Evolutionary conservation across 2,329 filamentous ascomycete species (phyloP).

Genomic region (Amauroascus niger): DNA sequence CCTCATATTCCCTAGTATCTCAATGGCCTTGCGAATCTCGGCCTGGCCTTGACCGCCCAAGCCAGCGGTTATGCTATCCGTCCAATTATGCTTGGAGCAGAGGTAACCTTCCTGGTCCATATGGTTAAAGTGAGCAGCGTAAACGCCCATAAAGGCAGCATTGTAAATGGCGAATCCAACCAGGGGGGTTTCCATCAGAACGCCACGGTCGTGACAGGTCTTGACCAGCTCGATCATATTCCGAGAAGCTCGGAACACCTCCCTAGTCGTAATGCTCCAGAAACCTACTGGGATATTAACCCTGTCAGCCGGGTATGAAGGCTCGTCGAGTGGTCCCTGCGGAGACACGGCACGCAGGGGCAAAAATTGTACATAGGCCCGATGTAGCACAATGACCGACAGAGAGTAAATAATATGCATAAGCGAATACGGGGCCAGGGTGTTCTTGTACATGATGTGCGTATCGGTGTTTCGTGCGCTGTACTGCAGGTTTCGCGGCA

Average conservation of each 20-base stretch:
- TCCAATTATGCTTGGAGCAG: constrained; percentile 25
- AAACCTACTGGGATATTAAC: constrained; percentile 39
- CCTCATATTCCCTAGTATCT: constrained; percentile 35
- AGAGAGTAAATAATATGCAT: constrained; percentile 48
- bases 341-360: constrained; percentile 43
- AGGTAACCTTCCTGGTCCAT: constrained; percentile 47
- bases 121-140: constrained; percentile 46
- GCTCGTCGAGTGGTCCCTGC: constrained; percentile 45
- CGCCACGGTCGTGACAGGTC: constrained; percentile 43
- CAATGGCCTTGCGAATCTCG: constrained; percentile 31
- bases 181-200: constrained; percentile 47
- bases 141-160: constrained; percentile 44
- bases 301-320: constrained; percentile 37
- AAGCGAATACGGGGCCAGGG: constrained; percentile 45
- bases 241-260: constrained; percentile 45
- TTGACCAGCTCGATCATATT: constrained; percentile 46
- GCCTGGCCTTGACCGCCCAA: constrained; percentile 24
- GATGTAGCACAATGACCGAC: constrained; percentile 46
- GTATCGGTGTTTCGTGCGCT: constrained; percentile 45
- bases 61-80: constrained; percentile 17
- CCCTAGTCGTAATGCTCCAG: constrained; percentile 43
- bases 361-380: constrained; percentile 48
- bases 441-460: constrained; percentile 44
- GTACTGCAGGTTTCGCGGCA: constrained; percentile 45
- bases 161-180: constrained; percentile 48